Evolutionary conservation across 75 land plant genomes (phyloP).

Genomic region (Pseudotsuga menziesii): DNA sequence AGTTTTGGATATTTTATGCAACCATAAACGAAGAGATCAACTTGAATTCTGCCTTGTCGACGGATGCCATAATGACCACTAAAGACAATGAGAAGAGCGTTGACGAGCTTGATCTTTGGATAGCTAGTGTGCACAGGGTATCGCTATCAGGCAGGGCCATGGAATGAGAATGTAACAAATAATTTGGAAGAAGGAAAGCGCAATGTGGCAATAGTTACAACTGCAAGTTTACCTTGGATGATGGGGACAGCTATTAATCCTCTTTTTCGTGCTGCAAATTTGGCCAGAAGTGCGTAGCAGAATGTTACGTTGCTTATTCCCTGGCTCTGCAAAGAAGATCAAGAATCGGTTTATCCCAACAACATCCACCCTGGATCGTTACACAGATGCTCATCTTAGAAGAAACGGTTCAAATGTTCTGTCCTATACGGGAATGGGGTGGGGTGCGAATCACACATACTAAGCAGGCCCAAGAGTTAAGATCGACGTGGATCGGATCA

Average conservation of each 20-base stretch:
- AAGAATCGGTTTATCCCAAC: constrained; percentile 84
- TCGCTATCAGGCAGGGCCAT: constrained; percentile 68
- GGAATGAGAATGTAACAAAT: constrained; percentile 42
- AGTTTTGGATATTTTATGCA: constrained; percentile 69
- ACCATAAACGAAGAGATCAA: constrained; percentile 59
- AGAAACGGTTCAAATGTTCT: no score
- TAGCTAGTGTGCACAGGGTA: constrained; percentile 96
- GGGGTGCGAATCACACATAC: no score
- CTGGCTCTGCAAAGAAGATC: constrained; percentile 91
- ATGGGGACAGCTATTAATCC: constrained; percentile 99
- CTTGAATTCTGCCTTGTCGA: constrained; percentile 20
- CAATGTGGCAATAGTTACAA: constrained; percentile 96
- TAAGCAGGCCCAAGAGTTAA: no score
- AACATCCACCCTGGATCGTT: no score
- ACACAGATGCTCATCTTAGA: no score
- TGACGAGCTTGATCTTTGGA: constrained; percentile 82
- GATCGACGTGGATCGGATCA: no score
- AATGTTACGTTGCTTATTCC: constrained; percentile 91
- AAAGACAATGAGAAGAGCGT: constrained; percentile 28
- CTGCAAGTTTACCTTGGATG: constrained; percentile 99
- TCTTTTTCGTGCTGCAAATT: constrained; percentile 88
- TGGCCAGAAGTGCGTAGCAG: constrained; percentile 76
- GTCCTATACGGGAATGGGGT: no score
- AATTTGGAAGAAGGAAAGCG: constrained; percentile 38
- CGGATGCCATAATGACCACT: constrained; percentile 20